phyloP scores from a whole-genome alignment of 2,329 filamentous ascomycete species.

The Alternaria metachromatica region DNA sequence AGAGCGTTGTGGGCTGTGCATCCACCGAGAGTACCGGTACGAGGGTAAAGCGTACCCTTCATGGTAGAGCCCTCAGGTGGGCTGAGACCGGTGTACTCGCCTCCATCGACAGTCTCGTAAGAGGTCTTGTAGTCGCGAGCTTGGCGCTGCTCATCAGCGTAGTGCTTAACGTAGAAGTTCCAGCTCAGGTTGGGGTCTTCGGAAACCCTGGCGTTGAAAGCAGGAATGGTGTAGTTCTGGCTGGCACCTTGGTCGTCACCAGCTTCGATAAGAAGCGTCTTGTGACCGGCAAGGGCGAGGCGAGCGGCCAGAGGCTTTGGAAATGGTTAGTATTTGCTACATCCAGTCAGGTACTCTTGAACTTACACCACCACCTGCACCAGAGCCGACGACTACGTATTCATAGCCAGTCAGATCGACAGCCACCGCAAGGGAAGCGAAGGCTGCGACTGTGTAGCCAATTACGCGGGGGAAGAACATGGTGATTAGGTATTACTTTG shows the following conservation, averaged over 20 bases:
- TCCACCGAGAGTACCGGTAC: constrained; percentile 63
- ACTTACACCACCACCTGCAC: constrained; percentile 37
- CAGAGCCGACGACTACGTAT: constrained; percentile 67
- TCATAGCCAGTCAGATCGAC: constrained; percentile 58
- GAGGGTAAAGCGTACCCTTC: constrained; percentile 65
- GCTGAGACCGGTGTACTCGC: constrained; percentile 57
- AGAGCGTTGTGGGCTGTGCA: constrained; percentile 69
- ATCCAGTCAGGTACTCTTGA: not conserved
- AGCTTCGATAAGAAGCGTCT: constrained; percentile 67
- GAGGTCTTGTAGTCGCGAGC: constrained; percentile 65
- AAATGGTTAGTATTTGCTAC: not conserved
- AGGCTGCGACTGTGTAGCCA: constrained; percentile 23
- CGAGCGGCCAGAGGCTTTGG: constrained; percentile 53
- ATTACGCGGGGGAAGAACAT: constrained; percentile 34
- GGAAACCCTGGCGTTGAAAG: constrained; percentile 60
- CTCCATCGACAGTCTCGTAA: constrained; percentile 53
- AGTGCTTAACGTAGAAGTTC: constrained; percentile 71
- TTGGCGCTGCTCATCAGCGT: constrained; percentile 61
- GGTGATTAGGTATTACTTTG: constrained; percentile 13
- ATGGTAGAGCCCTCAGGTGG: constrained; percentile 60
- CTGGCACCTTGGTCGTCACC: constrained; percentile 63
- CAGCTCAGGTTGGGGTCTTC: constrained; percentile 64
- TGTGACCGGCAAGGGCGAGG: constrained; percentile 66
- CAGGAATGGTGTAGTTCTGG: constrained; percentile 62
- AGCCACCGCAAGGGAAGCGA: constrained; percentile 31